Percentiles rank a stretch among this genome's conserved stretches.
These are phyloP conservation scores for Colletotrichum sp. DNA, from an alignment of 2,329 filamentous ascomycete genomes.

Conservation along the genomic window DNA sequence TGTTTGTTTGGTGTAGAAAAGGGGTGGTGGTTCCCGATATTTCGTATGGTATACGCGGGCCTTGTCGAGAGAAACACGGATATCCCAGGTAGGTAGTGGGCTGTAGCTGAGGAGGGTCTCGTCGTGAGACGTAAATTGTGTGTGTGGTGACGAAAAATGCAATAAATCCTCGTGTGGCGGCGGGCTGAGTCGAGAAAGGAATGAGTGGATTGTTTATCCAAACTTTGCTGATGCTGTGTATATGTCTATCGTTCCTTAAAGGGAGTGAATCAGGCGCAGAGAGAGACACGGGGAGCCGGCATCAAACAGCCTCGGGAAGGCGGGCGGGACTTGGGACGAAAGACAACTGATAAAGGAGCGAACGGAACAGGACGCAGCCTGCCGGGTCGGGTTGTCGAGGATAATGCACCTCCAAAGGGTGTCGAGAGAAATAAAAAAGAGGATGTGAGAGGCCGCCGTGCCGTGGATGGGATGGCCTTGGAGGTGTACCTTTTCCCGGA, in stretches of 20 bases:
- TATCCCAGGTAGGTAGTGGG: slow-evolving; percentile 2
- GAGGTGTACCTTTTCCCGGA: neutral
- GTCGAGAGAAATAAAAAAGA: neutral
- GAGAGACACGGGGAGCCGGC: neutral
- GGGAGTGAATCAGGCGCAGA: neutral
- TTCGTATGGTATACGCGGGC: neutral
- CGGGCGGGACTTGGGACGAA: neutral
- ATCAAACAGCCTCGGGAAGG: slow-evolving; percentile 12
- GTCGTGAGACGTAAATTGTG: neutral
- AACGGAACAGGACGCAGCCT: slow-evolving; percentile 11
- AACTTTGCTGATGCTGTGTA: neutral
- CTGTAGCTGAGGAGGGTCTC: neutral
- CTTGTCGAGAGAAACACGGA: slow-evolving; percentile 10
- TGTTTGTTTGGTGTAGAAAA: neutral
- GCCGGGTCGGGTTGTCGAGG: neutral
- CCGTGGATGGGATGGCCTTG: neutral
- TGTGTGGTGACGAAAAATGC: neutral
- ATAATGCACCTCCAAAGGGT: neutral
- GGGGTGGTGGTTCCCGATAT: slow-evolving; percentile 6
- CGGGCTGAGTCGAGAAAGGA: slow-evolving; percentile 10
- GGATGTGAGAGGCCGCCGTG: neutral
- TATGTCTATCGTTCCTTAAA: neutral
- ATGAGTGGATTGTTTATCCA: neutral
- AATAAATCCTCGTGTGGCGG: neutral
- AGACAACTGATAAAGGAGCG: neutral